Evolutionary conservation across 768 basidiomycete species (phyloP).

Genomic region (Suillus hirtellus): DNA sequence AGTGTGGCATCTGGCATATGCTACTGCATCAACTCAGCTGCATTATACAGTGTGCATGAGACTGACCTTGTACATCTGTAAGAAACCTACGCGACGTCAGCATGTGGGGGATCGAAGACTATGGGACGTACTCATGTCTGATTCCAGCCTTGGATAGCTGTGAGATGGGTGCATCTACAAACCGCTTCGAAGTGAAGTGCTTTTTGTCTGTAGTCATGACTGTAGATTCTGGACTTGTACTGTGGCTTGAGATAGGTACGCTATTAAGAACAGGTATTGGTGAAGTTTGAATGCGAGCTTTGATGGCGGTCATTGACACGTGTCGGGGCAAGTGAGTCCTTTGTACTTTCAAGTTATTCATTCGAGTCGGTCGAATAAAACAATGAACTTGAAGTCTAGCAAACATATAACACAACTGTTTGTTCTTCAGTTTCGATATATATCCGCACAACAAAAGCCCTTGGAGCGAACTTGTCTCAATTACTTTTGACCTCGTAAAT

Average conservation of each 20-base stretch:
- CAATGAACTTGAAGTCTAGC: background rate
- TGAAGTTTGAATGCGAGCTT: background rate
- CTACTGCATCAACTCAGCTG: background rate
- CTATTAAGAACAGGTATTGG: background rate
- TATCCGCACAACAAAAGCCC: background rate
- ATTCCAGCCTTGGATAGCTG: constrained; percentile 41
- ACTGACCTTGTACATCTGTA: constrained; percentile 49
- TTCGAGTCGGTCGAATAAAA: background rate
- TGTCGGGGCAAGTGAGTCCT: background rate
- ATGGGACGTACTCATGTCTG: constrained; percentile 41
- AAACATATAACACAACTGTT: background rate
- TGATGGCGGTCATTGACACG: background rate
- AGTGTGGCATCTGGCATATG: constrained; percentile 39
- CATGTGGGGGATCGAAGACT: background rate
- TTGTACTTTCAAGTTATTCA: background rate
- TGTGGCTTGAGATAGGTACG: background rate
- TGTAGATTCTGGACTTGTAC: background rate
- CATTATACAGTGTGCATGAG: background rate
- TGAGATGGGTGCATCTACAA: constrained; percentile 38
- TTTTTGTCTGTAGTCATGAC: constrained; percentile 17
- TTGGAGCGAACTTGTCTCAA: background rate
- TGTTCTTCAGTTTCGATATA: background rate
- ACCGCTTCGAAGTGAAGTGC: constrained; percentile 30
- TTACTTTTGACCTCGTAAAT: background rate
- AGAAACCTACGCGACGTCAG: constrained; percentile 34